Conservation (phyloP, 2,329 filamentous ascomycete genomes). For the Bretziella fagacearum region DNA sequence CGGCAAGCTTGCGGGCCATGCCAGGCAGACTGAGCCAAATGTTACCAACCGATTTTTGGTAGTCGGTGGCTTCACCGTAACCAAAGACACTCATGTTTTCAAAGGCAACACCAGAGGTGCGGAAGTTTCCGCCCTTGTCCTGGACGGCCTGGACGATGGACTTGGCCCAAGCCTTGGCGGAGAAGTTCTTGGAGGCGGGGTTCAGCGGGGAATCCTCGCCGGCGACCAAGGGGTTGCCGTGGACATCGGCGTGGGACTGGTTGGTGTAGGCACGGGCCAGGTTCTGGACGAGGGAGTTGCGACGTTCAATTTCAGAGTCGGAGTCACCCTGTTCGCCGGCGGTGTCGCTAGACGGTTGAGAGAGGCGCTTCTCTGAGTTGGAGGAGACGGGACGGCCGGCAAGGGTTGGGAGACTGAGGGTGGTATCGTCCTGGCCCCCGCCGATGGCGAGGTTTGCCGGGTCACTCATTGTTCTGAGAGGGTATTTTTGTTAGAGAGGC, state of each 20-base stretch:
- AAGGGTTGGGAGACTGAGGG: constrained; percentile 1
- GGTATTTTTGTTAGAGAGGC: background rate
- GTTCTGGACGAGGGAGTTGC: constrained; percentile 36
- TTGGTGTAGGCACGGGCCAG: constrained; percentile 38
- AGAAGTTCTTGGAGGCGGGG: constrained; percentile 36
- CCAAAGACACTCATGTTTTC: constrained; percentile 52
- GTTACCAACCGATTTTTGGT: constrained; percentile 50
- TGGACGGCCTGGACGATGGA: constrained; percentile 36
- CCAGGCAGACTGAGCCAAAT: constrained; percentile 36
- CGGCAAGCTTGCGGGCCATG: constrained; percentile 32
- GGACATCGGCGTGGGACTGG: constrained; percentile 24
- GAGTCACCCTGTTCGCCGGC: constrained; percentile 23
- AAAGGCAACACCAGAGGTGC: constrained; percentile 48
- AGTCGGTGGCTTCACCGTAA: constrained; percentile 50
- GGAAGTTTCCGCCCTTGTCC: constrained; percentile 36
- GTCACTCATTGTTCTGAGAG: constrained; percentile 6
- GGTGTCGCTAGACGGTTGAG: constrained; percentile 14
- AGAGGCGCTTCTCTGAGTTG: constrained; percentile 13
- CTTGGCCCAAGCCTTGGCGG: constrained; percentile 41
- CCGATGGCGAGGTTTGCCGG: background rate
- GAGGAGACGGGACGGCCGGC: constrained; percentile 3
- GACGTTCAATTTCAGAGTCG: constrained; percentile 31
- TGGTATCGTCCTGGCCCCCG: constrained; percentile 1
- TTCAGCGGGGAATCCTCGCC: constrained; percentile 35
- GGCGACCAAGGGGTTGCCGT: constrained; percentile 34